These are phyloP conservation scores for Phalaenopsis hybrid DNA, from an alignment of 116 monocot genomes.

Conservation along the genomic window DNA sequence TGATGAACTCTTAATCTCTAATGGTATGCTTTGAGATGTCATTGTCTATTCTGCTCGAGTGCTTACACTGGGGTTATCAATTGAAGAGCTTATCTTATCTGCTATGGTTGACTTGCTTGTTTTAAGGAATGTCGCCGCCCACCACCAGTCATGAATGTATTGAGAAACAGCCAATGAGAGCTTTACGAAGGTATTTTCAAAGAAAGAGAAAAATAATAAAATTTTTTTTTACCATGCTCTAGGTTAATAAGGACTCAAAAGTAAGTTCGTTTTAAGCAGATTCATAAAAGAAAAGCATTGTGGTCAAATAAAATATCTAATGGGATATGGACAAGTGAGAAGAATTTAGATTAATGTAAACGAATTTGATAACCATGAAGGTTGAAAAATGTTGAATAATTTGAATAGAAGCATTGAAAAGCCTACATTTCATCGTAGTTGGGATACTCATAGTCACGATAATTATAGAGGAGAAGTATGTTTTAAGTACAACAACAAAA, in stretches of 20 bases:
- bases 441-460: neutral
- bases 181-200: neutral
- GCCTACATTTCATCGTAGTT: neutral
- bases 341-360: neutral
- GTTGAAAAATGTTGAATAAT: neutral
- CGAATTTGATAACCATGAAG: neutral
- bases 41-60: too few species aligned
- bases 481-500: neutral
- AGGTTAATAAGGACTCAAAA: neutral
- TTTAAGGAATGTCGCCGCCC: neutral
- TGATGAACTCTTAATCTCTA: too few species aligned
- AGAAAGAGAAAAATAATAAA: neutral
- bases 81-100: neutral
- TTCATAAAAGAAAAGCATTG: neutral
- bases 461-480: neutral
- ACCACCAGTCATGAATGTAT: neutral
- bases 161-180: neutral
- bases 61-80: too few species aligned
- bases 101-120: neutral
- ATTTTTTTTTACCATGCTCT: neutral
- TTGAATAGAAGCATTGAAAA: neutral
- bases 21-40: too few species aligned
- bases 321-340: neutral
- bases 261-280: neutral
- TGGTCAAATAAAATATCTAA: neutral